Base-by-base conservation (phyloP, 495 filamentous ascomycete species). In the Aspergillus ostianus region DNA sequence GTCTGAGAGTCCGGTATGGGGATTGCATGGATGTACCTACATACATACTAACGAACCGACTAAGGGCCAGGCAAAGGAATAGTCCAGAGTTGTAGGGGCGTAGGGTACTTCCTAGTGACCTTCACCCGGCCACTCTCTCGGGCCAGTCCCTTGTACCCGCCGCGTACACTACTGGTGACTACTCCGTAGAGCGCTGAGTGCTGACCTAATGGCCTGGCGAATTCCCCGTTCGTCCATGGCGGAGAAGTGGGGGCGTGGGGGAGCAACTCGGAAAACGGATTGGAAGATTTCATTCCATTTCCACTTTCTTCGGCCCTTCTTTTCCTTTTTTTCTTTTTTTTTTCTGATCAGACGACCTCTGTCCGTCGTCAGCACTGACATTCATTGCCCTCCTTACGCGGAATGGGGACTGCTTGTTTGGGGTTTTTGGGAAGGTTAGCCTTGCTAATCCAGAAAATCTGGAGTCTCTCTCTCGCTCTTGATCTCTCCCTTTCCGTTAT, bases 321-420 rank as follows among this genome's bases (percentile, higher is more conserved):
- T 49, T 48, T 13, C 51, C 17, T 44, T 27, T 36, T 27, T 41
- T 48, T 29, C 10, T 47, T 46, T 54, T 50, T 62, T 60, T 61
- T 73, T 75, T 74, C 64, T 77, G 74, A 75, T 77, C 74, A 75
- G 71, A 74, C 71, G 74, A 77, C 74, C 74, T 56, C 26, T 36
- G 21, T 20, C 58, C 60, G 57, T 71, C 67, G 64, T 73, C 68
- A 72, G 65, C 57, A 64, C 50, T 27, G 26, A n/a, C 20, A 21
- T 32, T 21, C 50, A 6, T 30, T 6, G 19, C 50, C 50, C 27
- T 56, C 41, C 59, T 57, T 57, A 46, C 54, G 17, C 53, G 36
- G 17, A 46, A 52, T 48, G 53, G 51, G n/a, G 47, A 45, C 26
- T 56, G 54, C 46, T 56, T 51, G 17, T 52, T 46, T 56, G 21